A percentile compares a stretch with the other conserved stretches of the same genome.
phyloP scores from a whole-genome alignment of 2,329 filamentous ascomycete species.

The Lachnellula arida region DNA sequence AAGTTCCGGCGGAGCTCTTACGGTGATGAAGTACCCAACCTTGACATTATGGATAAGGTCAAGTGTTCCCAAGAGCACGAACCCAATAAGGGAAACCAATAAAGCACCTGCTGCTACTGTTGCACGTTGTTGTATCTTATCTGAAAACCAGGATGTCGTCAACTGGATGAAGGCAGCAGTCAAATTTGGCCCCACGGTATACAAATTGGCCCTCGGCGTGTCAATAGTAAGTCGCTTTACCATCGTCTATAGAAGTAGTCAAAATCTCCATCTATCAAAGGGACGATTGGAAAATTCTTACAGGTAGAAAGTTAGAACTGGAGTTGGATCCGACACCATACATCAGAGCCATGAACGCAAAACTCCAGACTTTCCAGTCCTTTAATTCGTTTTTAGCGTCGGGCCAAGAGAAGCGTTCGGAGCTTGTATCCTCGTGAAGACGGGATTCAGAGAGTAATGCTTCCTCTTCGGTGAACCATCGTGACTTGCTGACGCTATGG shows the following conservation, averaged over 20 bases:
- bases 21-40: constrained; percentile 32
- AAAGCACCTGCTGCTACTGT: constrained; percentile 70
- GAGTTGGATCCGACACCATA: constrained; percentile 4
- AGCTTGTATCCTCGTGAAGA: not conserved
- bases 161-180: constrained; percentile 67
- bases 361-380: constrained; percentile 11
- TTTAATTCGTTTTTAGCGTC: constrained; percentile 23
- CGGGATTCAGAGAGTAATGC: constrained; percentile 3
- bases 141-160: constrained; percentile 64
- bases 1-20: constrained; percentile 9
- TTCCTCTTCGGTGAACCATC: constrained; percentile 7
- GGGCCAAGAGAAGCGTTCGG: not conserved
- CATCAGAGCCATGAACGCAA: constrained; percentile 7
- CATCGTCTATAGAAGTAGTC: no score
- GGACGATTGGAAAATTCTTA: not conserved
- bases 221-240: no score
- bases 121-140: constrained; percentile 39
- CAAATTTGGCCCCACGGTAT: constrained; percentile 73
- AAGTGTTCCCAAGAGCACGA: constrained; percentile 71
- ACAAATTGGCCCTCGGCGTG: constrained; percentile 52
- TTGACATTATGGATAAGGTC: constrained; percentile 58
- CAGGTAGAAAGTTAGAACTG: constrained; percentile 9
- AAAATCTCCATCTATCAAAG: no score
- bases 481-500: not conserved
- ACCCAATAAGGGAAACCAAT: constrained; percentile 66